Percentiles rank a stretch among this genome's conserved stretches.
These are phyloP conservation scores for Microbotryum lychnidis-dioicae DNA, from an alignment of 1,284 basidiomycete genomes.

Conservation along the genomic window DNA sequence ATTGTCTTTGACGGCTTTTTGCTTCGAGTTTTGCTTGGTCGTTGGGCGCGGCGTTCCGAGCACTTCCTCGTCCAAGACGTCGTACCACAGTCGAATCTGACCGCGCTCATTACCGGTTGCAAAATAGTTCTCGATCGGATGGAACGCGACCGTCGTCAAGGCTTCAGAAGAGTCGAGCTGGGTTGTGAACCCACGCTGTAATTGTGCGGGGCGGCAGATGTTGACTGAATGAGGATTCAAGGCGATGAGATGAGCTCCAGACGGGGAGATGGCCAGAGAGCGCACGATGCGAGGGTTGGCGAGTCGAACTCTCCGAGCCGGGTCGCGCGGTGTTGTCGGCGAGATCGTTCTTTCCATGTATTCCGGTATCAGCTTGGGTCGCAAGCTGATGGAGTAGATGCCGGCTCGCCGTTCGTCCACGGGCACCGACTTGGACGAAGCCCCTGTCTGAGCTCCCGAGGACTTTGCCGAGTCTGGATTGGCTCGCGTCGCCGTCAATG, in stretches of 20 bases:
- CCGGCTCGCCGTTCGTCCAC: conserved; percentile 1
- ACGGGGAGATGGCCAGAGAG: conserved; percentile 63
- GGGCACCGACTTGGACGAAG: conserved; percentile 29
- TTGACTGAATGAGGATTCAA: conserved; percentile 21
- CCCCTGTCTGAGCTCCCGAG: conserved; percentile 14
- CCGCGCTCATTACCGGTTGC: conserved; percentile 86
- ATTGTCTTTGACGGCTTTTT: conserved; percentile 15
- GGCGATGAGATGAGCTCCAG: conserved; percentile 34
- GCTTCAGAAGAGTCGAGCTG: conserved; percentile 50
- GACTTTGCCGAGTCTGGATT: background rate
- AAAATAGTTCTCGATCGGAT: conserved; percentile 85
- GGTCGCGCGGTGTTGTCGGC: conserved; percentile 42
- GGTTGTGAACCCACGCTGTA: conserved; percentile 19
- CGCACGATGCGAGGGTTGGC: background rate
- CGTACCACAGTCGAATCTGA: conserved; percentile 85
- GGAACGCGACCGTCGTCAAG: conserved; percentile 80
- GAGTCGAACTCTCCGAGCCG: conserved; percentile 7
- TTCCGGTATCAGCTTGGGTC: background rate
- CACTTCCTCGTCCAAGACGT: conserved; percentile 53
- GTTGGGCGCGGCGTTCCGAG: conserved; percentile 26
- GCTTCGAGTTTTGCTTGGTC: no score
- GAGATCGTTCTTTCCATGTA: background rate
- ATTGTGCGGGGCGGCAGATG: conserved; percentile 16
- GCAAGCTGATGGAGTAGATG: conserved; percentile 13
- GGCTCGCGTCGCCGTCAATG: background rate